phyloP scores from a whole-genome alignment of 805 yeast species.

The Brettanomyces sp. region DNA sequence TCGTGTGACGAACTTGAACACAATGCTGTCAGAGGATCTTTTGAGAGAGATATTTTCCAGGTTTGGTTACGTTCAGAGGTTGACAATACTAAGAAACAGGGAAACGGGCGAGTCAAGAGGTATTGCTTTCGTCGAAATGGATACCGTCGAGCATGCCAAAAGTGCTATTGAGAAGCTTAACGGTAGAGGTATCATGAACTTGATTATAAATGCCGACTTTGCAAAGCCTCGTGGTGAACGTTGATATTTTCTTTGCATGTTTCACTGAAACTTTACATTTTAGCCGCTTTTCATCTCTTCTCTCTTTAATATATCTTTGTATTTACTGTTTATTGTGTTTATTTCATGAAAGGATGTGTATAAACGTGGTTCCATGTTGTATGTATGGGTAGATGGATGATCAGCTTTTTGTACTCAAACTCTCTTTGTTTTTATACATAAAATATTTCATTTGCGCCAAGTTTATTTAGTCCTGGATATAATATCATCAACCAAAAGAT shows the following conservation, averaged over 20 bases:
- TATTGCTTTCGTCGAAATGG: conserved; percentile 85
- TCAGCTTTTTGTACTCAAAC: too few relatives aligned
- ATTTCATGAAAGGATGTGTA: too few relatives aligned
- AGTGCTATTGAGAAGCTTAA: conserved; percentile 65
- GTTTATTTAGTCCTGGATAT: not conserved
- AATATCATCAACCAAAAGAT: not conserved
- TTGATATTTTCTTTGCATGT: not conserved
- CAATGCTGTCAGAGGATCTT: conserved; percentile 72
- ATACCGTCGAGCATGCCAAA: conserved; percentile 60
- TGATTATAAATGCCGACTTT: conserved; percentile 65
- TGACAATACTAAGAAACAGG: conserved; percentile 78
- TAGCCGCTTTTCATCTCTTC: not conserved
- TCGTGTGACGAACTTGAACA: conserved; percentile 86
- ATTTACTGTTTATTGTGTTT: too few relatives aligned
- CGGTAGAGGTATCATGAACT: conserved; percentile 87
- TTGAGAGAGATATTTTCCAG: conserved; percentile 64
- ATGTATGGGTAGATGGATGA: not conserved
- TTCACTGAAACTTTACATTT: not conserved
- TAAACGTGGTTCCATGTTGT: too few relatives aligned
- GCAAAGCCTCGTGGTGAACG: conserved; percentile 33
- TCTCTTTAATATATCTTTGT: not conserved
- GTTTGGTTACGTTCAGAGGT: conserved; percentile 64
- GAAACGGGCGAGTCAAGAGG: conserved; percentile 94
- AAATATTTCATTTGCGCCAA: not conserved
- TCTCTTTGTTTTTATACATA: too few relatives aligned